Percentiles rank a stretch among this genome's conserved stretches.
phyloP scores from a whole-genome alignment of 176 grass and related monocot genomes.

The Coix lacrymajobi region DNA sequence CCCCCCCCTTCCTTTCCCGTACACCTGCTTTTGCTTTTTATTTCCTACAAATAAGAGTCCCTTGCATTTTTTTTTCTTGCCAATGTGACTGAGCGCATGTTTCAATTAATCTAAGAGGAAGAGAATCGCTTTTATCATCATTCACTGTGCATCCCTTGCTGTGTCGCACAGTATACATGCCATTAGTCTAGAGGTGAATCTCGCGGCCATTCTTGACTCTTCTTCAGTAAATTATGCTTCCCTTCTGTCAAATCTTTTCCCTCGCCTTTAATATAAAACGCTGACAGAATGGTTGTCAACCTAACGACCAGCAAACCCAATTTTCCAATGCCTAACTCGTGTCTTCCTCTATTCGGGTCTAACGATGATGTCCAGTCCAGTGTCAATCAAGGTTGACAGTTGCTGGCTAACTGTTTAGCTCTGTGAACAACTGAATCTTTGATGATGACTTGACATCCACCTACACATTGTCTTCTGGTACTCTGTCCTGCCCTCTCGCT shows the following conservation, averaged over 20 bases:
- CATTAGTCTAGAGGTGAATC: neutral
- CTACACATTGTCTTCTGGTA: too few species aligned
- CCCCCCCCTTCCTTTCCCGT: neutral
- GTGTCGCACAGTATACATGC: neutral
- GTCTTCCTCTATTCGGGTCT: neutral
- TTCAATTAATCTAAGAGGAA: too few species aligned
- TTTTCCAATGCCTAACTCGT: neutral
- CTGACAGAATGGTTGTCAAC: neutral
- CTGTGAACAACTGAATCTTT: neutral
- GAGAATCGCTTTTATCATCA: neutral
- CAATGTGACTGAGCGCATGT: too few species aligned
- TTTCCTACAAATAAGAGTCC: neutral
- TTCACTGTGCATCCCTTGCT: neutral
- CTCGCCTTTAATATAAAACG: neutral
- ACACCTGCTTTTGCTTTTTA: neutral
- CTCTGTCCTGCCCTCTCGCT: neutral
- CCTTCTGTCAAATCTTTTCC: neutral
- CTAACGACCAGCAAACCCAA: neutral
- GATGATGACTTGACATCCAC: neutral
- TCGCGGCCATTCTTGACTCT: neutral
- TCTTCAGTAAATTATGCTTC: neutral
- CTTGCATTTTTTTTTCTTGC: neutral
- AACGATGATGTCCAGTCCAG: neutral
- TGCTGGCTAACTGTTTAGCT: neutral
- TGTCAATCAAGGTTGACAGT: neutral